Base-by-base conservation (phyloP, 73 alveolate species). In the Paramecium caudatum region DNA sequence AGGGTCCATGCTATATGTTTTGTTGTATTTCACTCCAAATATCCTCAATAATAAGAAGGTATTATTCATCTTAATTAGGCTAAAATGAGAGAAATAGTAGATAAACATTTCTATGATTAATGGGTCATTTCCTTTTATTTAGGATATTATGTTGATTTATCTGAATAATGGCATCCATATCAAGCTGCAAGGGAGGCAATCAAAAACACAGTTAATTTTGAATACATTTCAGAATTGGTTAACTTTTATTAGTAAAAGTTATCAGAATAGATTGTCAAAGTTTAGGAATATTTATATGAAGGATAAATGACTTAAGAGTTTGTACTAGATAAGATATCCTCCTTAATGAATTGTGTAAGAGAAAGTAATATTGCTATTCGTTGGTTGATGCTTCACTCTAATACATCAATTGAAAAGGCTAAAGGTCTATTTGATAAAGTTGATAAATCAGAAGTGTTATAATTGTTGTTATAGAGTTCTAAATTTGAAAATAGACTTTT, bases 251-350 rank as follows among this genome's bases (percentile, higher is more conserved):
- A 61, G 13, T 65, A 78, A 13, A 91, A 93, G 82, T 90, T 96
- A 25, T 48, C 46, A 9, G 82, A 49, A n/a, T 55, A 48, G n/a
- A 32, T 61, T 15, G 33, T 15, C 39, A 90, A 90, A 78, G 63
- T 49, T 32, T 12, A 63, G 41, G 90, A 90, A 36, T 43, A 80
- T 37, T 34, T 81, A 3, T 68, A 90, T 91, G 99, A 98, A 85
- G 99, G 99, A 12, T 92, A 95, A 74, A 95, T 98, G 91, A 93
- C 94, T 69, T 98, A 96, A 90, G 99, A 96, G 74, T 98, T 65
- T 82, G 99, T 96, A 41, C 95, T 98, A 23, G 98, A 96, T 74
- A 94, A 96, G 90, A 95, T 96, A 34, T 94, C 95, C 61, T 94
- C 90, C 49, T 95, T 98, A 82, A 91, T 98, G 91, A 82, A 91